Evolutionary conservation across 352 stramenopile genomes (phyloP), one percentile per base, ranked within the genome.

Genomic region (Globisporangium abappressorium): DNA sequence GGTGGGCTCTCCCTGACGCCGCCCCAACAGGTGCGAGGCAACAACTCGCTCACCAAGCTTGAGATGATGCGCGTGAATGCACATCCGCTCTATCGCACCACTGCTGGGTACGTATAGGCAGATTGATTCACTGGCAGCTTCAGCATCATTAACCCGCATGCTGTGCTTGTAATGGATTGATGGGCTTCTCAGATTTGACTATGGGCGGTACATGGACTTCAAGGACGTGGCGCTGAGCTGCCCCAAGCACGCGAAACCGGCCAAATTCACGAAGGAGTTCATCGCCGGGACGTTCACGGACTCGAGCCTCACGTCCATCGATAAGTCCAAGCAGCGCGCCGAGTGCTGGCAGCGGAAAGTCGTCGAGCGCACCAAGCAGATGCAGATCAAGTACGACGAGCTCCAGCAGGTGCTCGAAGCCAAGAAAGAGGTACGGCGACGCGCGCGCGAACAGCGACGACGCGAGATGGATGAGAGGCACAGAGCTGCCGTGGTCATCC

Each of bases 381-480:
- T 91, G 82, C 79, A 82, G 41, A 76, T 84, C 64, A 87, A 87
- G 69, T 83, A 87, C 64, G 74, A 77, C 7, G 79, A 86, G 68
- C 71, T 91, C 49, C 82, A 91, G 69, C 71, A 82, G 24, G 76
- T 79, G 14, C 68, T 87, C 22, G 71, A 85, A 49, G 49, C 71
- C 28, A 83, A 83, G 65, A 85, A 84, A 62, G 60, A 77, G 36
- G 56, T 74, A 38, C 78, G 80, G 2, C 59, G 63, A 14, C 33
- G 69, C 1, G 72, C 76, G 57, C 72, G 80, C 2, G 78, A 87
- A n/a, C 51, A 72, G n/a, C 69, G 77, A 8, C 69, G 71, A 9
- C 72, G 66, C 9, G 82, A 85, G 57, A 65, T 85, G 34, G 66
- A 79, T 22, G 65, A 64, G 38, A 70, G 57, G 15, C 49, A 76